Conservation (phyloP, 2,329 filamentous ascomycete species). For the Diaporthe citri region DNA sequence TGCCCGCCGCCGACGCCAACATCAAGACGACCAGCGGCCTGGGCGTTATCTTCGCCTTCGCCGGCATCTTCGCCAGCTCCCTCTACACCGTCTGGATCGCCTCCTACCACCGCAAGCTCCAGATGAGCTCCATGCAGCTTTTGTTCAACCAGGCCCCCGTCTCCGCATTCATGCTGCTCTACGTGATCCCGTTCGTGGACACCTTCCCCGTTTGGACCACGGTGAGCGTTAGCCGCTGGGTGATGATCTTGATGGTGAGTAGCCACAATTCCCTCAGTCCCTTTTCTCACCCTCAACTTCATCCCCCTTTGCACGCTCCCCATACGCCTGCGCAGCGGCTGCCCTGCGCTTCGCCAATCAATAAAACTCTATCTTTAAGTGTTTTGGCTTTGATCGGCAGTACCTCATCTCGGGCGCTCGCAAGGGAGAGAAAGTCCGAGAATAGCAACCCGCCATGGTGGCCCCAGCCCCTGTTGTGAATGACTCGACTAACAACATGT, state of each 20-base stretch:
- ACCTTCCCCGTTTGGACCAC: constrained; percentile 69
- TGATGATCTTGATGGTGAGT: constrained; percentile 70
- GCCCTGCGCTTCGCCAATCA: background rate
- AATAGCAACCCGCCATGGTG: background rate
- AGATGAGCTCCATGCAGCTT: constrained; percentile 77
- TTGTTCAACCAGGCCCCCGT: constrained; percentile 77
- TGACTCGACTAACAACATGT: constrained; percentile 30
- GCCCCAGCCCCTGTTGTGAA: constrained; percentile 6
- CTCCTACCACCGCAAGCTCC: constrained; percentile 73
- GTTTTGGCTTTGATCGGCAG: constrained; percentile 16
- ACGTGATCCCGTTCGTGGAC: constrained; percentile 75
- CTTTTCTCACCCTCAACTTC: background rate
- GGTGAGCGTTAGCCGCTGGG: constrained; percentile 64
- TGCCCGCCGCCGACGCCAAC: constrained; percentile 58
- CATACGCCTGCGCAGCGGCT: background rate
- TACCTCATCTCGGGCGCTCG: background rate
- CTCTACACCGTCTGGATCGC: constrained; percentile 79
- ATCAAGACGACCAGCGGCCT: constrained; percentile 68
- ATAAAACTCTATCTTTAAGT: constrained; percentile 1
- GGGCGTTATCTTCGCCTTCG: constrained; percentile 74
- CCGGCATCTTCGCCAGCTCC: constrained; percentile 73
- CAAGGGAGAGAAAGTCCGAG: background rate
- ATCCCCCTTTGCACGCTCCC: background rate
- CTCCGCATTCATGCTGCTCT: constrained; percentile 72
- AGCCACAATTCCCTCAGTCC: background rate